Evolutionary conservation across 31 red algal species (phyloP).

Genomic region (Odonthalia washingtoniensis): DNA sequence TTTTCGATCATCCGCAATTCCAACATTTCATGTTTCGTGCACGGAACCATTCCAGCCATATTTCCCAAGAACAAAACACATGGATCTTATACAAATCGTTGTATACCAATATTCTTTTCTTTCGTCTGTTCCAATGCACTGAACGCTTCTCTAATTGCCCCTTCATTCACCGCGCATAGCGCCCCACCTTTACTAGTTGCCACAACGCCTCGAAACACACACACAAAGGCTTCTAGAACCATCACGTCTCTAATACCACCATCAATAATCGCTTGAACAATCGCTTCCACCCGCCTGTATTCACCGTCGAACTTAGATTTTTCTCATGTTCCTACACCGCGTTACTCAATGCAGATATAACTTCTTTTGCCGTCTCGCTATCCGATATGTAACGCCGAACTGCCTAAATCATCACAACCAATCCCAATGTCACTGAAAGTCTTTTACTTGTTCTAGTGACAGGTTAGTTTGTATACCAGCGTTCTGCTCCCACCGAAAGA

Average conservation of each 20-base stretch:
- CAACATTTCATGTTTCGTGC: too few species aligned
- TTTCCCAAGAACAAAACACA: background rate
- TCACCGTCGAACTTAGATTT: slow-evolving; percentile 54
- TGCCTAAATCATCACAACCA: slow-evolving; percentile 42
- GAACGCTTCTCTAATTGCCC: slow-evolving; percentile 25
- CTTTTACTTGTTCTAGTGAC: too few species aligned
- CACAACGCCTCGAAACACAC: slow-evolving; percentile 60
- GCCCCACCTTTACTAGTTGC: slow-evolving; percentile 50
- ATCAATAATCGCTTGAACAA: slow-evolving; percentile 34
- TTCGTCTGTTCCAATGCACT: slow-evolving; percentile 29
- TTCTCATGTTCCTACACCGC: slow-evolving; percentile 65
- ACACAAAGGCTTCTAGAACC: slow-evolving; percentile 43
- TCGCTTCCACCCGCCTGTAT: slow-evolving; percentile 45
- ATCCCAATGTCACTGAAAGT: slow-evolving; percentile 57
- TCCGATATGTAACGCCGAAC: slow-evolving; percentile 22
- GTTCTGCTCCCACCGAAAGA: too few species aligned
- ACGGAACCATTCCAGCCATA: too few species aligned
- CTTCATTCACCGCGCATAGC: slow-evolving; percentile 38
- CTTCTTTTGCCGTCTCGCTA: slow-evolving; percentile 33
- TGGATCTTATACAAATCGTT: background rate
- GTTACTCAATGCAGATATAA: slow-evolving; percentile 58
- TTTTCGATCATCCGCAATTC: too few species aligned
- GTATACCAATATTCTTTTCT: background rate
- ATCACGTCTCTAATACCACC: too few species aligned
- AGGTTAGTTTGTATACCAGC: too few species aligned